Evolutionary conservation across 345 rosid species (phyloP).

Genomic region (Rubroshorea leprosula): DNA sequence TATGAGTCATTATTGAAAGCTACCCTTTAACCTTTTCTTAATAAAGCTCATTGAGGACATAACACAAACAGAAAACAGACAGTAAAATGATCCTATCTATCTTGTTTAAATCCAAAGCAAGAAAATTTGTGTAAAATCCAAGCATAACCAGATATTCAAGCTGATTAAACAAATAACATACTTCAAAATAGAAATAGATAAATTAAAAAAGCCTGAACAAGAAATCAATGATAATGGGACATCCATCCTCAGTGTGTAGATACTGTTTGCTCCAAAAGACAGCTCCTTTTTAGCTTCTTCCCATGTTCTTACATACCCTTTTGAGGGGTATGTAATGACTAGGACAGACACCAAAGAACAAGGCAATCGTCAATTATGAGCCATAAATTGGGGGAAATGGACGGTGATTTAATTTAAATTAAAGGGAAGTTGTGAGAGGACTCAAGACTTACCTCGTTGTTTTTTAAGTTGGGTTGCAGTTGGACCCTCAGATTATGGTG

Average conservation of each 20-base stretch:
- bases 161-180: too few relatives aligned
- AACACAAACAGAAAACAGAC: constrained; percentile 1
- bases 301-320: too few relatives aligned
- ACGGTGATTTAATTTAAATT: not conserved
- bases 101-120: constrained; percentile 1
- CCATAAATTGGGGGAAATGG: not conserved
- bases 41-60: not conserved
- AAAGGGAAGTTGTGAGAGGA: not conserved
- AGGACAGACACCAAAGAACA: too few relatives aligned
- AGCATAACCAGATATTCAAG: not conserved
- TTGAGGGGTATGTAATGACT: too few relatives aligned
- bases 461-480: not conserved
- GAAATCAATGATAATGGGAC: not conserved
- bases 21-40: constrained; percentile 3
- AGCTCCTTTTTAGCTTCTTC: too few relatives aligned
- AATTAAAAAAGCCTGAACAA: too few relatives aligned
- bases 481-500: not conserved
- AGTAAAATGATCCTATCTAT: not conserved
- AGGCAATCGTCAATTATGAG: not conserved
- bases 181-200: too few relatives aligned
- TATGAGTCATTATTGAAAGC: not conserved
- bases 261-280: too few relatives aligned
- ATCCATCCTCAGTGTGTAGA: too few relatives aligned
- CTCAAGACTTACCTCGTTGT: too few relatives aligned
- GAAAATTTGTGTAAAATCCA: not conserved